Conservation (phyloP, 78 protist species). For the Neovahlkampfia damariscottae region DNA sequence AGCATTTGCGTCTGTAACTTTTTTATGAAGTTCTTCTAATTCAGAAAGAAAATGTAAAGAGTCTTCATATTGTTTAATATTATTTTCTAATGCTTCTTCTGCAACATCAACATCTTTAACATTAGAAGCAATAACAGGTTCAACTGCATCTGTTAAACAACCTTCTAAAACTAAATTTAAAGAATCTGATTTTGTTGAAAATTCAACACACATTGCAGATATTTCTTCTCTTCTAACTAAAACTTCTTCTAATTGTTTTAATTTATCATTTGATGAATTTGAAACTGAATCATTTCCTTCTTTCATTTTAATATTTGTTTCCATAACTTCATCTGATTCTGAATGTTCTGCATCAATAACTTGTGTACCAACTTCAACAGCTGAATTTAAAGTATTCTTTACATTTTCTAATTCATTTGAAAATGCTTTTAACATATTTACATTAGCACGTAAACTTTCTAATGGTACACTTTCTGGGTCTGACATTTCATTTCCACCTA, state of each 20-base stretch:
- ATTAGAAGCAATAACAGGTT: background rate
- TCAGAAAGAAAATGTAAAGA: background rate
- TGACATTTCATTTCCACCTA: no score
- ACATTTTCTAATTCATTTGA: background rate
- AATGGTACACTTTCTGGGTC: no score
- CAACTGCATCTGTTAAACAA: background rate
- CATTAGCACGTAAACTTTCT: background rate
- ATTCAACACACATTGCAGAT: background rate
- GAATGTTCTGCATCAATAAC: no score
- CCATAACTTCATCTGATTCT: no score
- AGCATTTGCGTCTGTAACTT: background rate
- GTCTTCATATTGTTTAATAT: background rate
- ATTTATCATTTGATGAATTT: background rate
- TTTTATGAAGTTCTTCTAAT: background rate
- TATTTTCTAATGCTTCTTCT: background rate
- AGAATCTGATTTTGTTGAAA: background rate
- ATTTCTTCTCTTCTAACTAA: background rate
- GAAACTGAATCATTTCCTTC: no score
- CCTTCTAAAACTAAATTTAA: background rate
- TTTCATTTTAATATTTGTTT: no score
- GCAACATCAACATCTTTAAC: background rate
- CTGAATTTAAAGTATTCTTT: background rate
- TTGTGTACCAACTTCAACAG: background rate
- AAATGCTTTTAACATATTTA: background rate
- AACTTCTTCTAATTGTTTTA: background rate